Evolutionary conservation across 2,329 filamentous ascomycete genomes (phyloP), one percentile per base, ranked within the genome.

Genomic region (Trichoderma sp.): DNA sequence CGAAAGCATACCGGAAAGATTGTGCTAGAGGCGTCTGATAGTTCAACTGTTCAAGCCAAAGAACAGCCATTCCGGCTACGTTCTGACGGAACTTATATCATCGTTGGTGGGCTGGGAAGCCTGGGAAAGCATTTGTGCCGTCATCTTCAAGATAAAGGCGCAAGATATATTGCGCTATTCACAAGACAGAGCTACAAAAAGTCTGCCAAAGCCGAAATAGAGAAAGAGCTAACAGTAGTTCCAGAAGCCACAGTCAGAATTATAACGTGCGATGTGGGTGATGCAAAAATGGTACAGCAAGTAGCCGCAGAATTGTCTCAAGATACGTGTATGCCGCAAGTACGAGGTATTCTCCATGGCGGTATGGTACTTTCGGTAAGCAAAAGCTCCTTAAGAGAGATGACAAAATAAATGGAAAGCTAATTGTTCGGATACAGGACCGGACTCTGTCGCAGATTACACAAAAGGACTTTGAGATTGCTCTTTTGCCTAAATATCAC

Each of bases 1-100:
- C 79, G 81, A 4, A 76, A 78, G 5, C 79, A 82, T 61, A 78
- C 77, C 3, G 83, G 82, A 0, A 84, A 84, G 56, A 77, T 83
- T 16, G 75, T 83, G 24, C 68, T 83, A 1, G 55, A 49, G 24
- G 52, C 52, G 47, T 35, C 49, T 8, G 49, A 59, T 24, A 16
- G 31, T 7, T 67, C 49, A 14, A 47, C 19, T 24, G 55, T 67
- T 21, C 33, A 43, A 5, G 63, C 63, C n/a, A 59, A 59, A 16
- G 29, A 29, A 4, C 55, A 35, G 21, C 40, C 63, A 2, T 35
- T 67, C 37, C 35, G 37, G 24, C 72, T 78, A 27, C 67, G 69
- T 3, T 10, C 65, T 16, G 4, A 69, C 6, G 67, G 31, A 27
- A 73, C 76, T 0, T 82, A 82, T 60, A 73, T 82, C 2, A 75